A percentile compares a stretch with the other conserved stretches of the same genome.
phyloP scores from a whole-genome alignment of 2,329 filamentous ascomycete species.

The Fusarium staphyleae region DNA sequence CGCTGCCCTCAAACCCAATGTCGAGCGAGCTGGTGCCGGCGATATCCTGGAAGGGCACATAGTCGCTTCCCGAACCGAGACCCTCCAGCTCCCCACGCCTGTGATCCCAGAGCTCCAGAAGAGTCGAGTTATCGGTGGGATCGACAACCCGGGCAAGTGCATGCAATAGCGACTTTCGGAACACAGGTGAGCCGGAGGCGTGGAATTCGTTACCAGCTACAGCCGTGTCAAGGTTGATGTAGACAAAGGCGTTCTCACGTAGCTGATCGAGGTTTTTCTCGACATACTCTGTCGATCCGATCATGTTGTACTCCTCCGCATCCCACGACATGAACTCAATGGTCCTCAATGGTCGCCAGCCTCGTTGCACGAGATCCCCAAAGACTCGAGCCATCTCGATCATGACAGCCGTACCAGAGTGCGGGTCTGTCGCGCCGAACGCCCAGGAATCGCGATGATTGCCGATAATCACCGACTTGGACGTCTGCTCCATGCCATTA shows the following conservation, averaged over 20 bases:
- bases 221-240: slow-evolving; percentile 89
- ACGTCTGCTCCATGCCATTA: slow-evolving; percentile 79
- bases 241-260: slow-evolving; percentile 78
- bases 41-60: slow-evolving; percentile 89
- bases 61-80: slow-evolving; percentile 80
- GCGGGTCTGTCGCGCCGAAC: slow-evolving; percentile 85
- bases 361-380: slow-evolving; percentile 75
- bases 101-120: slow-evolving; percentile 79
- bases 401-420: slow-evolving; percentile 89
- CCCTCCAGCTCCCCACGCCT: slow-evolving; percentile 67
- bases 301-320: slow-evolving; percentile 88
- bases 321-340: slow-evolving; percentile 99
- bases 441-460: slow-evolving; percentile 95
- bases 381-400: slow-evolving; percentile 88
- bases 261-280: slow-evolving; percentile 81
- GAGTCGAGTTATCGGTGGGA: slow-evolving; percentile 72
- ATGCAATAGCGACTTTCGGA: slow-evolving; percentile 73
- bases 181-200: slow-evolving; percentile 82
- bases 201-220: slow-evolving; percentile 78
- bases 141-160: slow-evolving; percentile 79
- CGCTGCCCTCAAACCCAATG: slow-evolving; percentile 74
- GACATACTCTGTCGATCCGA: slow-evolving; percentile 94
- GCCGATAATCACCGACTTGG: slow-evolving; percentile 87
- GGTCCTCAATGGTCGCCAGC: slow-evolving; percentile 91
- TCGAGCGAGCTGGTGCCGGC: slow-evolving; percentile 89